Percentiles rank a stretch among this genome's conserved stretches.
Evolutionary conservation across 2,329 filamentous ascomycete genomes (phyloP).

Genomic region (Arthroderma sp.): DNA sequence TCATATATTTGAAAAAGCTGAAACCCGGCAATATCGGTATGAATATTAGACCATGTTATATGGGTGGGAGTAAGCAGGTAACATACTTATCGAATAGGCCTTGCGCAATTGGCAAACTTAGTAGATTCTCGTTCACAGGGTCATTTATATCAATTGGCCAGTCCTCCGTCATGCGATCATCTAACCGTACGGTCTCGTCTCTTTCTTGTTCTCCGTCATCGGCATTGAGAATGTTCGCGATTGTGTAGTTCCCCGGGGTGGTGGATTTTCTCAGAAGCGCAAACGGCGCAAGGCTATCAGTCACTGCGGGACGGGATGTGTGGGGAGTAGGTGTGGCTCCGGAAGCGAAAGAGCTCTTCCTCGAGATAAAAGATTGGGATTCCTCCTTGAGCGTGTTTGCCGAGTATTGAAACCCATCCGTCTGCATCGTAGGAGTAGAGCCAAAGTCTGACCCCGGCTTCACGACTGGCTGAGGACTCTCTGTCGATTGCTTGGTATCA

Average conservation of each 20-base stretch:
- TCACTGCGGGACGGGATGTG: slow-evolving; percentile 1
- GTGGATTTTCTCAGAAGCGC: slow-evolving; percentile 14
- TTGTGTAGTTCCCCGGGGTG: slow-evolving; percentile 14
- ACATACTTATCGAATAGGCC: slow-evolving; percentile 20
- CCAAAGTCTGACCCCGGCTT: too few relatives aligned
- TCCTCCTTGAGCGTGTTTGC: too few relatives aligned
- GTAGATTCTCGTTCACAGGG: slow-evolving; percentile 17
- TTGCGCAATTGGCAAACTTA: slow-evolving; percentile 17
- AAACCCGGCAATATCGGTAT: neutral
- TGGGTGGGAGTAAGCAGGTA: neutral
- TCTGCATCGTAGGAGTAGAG: too few relatives aligned
- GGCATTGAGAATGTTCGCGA: slow-evolving; percentile 13
- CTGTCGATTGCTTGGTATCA: too few relatives aligned
- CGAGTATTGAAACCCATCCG: too few relatives aligned
- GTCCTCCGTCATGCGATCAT: neutral
- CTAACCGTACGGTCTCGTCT: neutral
- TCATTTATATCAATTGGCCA: slow-evolving; percentile 13
- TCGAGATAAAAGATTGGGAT: too few relatives aligned
- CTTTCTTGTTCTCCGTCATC: slow-evolving; percentile 7
- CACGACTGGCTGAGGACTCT: too few relatives aligned
- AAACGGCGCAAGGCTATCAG: slow-evolving; percentile 11
- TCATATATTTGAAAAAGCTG: slow-evolving; percentile 28
- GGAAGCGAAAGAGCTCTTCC: too few relatives aligned
- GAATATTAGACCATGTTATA: neutral
- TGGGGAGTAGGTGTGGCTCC: too few relatives aligned